Evolutionary conservation across 75 land plant genomes (phyloP).

Genomic region (Isoetes taiwanensis): DNA sequence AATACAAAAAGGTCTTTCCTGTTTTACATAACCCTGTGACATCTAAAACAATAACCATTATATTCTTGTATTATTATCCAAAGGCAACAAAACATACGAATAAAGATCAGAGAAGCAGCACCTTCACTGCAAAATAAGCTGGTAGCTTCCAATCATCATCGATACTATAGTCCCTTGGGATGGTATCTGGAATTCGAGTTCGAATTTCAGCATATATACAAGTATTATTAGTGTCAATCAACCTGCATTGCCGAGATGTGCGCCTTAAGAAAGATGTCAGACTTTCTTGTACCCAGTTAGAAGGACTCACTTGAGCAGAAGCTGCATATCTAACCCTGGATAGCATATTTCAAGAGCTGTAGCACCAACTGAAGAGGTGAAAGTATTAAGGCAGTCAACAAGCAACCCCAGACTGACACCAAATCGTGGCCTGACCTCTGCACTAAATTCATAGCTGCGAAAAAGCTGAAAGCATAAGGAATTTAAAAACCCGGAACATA

Average conservation of each 20-base stretch:
- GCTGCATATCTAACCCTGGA: constrained; percentile 97
- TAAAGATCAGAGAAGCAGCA: constrained; percentile 12
- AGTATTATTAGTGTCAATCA: constrained; percentile 53
- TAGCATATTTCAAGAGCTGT: constrained; percentile 57
- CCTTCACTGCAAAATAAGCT: constrained; percentile 76
- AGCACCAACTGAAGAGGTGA: constrained; percentile 47
- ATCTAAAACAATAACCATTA: no score
- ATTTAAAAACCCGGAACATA: no score
- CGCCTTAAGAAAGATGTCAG: constrained; percentile 6
- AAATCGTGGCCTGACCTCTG: constrained; percentile 74
- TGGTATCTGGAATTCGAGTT: constrained; percentile 78
- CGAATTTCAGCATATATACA: constrained; percentile 89
- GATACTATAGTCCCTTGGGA: constrained; percentile 67
- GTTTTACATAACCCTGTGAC: no score
- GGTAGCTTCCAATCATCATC: constrained; percentile 65
- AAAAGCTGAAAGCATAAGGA: constrained; percentile 85
- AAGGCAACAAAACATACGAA: background rate
- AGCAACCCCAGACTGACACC: constrained; percentile 83
- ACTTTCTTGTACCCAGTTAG: background rate
- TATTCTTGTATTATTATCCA: no score
- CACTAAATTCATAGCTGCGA: constrained; percentile 46
- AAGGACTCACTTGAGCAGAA: constrained; percentile 58
- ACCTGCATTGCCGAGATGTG: constrained; percentile 32
- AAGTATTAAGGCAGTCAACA: constrained; percentile 67
- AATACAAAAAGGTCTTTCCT: no score